Conservation (phyloP, 257 asterid genomes). For the Nicotiana otophora region DNA sequence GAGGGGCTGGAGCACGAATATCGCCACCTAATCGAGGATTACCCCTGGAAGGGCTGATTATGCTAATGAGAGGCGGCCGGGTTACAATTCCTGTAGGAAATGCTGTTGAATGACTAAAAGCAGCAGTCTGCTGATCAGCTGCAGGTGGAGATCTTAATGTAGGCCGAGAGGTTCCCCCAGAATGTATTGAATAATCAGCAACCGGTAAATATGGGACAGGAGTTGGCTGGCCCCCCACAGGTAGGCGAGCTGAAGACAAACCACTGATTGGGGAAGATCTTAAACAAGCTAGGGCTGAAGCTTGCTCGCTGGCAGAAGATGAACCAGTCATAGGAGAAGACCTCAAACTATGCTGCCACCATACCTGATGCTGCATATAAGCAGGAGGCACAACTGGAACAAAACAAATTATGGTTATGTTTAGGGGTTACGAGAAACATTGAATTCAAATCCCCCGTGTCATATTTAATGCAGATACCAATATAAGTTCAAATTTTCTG, state of each 20-base stretch:
- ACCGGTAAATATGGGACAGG: not conserved
- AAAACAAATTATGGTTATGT: not conserved
- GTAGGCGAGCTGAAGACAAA: constrained; percentile 1
- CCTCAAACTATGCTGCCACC: not conserved
- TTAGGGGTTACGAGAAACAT: not conserved
- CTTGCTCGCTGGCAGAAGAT: not conserved
- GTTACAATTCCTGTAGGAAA: not conserved
- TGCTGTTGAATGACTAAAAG: constrained; percentile 2
- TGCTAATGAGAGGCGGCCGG: constrained; percentile 3
- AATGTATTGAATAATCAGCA: not conserved
- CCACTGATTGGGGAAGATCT: constrained; percentile 9
- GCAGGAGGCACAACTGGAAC: constrained; percentile 16
- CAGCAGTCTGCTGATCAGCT: not conserved
- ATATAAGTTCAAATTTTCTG: not conserved
- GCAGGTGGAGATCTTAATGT: not conserved
- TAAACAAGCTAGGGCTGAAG: not conserved
- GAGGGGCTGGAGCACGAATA: constrained; percentile 18
- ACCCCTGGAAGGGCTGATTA: constrained; percentile 15
- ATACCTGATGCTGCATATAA: constrained; percentile 6
- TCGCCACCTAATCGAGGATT: constrained; percentile 6
- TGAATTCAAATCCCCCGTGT: not conserved
- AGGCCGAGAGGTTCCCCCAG: not conserved
- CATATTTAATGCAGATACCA: not conserved
- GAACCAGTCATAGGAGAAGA: not conserved
- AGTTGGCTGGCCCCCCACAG: not conserved